phyloP scores from a whole-genome alignment of 352 stramenopile species.

The Phytophthora ramorum region DNA sequence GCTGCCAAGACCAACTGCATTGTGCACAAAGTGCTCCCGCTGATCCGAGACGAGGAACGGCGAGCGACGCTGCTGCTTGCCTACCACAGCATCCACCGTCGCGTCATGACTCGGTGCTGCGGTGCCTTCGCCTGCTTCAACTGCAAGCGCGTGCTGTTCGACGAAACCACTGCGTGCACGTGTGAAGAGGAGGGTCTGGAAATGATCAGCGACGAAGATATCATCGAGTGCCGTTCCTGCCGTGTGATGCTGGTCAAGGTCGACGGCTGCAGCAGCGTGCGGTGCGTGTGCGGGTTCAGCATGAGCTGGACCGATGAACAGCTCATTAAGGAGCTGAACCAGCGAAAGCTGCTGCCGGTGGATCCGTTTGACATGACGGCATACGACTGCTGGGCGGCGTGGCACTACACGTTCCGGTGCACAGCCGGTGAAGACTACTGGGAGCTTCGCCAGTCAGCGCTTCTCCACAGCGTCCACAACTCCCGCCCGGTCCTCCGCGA shows the following conservation, averaged over 20 bases:
- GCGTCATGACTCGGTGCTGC: constrained; percentile 47
- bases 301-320: constrained; percentile 46
- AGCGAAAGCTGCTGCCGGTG: constrained; percentile 38
- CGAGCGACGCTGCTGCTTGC: constrained; percentile 50
- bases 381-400: not conserved
- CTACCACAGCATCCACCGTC: constrained; percentile 38
- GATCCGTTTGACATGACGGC: constrained; percentile 40
- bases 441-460: constrained; percentile 2
- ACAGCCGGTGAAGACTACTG: constrained; percentile 3
- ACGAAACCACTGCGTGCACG: constrained; percentile 7
- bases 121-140: constrained; percentile 49
- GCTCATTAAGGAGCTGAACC: constrained; percentile 15
- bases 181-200: constrained; percentile 23
- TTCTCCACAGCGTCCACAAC: constrained; percentile 15
- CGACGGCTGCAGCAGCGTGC: constrained; percentile 50
- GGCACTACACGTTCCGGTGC: not conserved
- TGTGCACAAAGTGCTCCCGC: constrained; percentile 30
- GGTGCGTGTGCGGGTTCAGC: constrained; percentile 46
- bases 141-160: constrained; percentile 48
- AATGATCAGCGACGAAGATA: constrained; percentile 26
- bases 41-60: constrained; percentile 49
- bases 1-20: constrained; percentile 17
- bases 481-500: constrained; percentile 8
- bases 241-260: constrained; percentile 59
- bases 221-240: constrained; percentile 47